Conservation (phyloP, 1,139 yeast species). For the Blastobotrys aristatus region DNA sequence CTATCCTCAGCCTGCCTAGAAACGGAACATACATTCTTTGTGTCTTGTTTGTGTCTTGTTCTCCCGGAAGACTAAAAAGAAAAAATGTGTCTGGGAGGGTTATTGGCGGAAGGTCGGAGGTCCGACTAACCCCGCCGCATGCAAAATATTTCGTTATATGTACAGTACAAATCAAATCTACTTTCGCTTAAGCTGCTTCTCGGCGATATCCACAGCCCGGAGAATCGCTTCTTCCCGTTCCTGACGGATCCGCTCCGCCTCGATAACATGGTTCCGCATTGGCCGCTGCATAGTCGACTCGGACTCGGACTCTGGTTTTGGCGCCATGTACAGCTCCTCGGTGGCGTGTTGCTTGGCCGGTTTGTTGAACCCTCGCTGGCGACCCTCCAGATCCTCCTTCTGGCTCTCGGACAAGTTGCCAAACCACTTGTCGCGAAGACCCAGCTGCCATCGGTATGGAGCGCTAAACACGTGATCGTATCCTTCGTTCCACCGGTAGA, state of each 20-base stretch:
- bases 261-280: slow-evolving; percentile 64
- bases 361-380: slow-evolving; percentile 33
- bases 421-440: slow-evolving; percentile 47
- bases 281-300: slow-evolving; percentile 56
- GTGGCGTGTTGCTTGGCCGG: slow-evolving; percentile 15
- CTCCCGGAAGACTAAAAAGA: no score
- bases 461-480: slow-evolving; percentile 69
- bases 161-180: not conserved
- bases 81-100: no score
- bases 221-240: slow-evolving; percentile 63
- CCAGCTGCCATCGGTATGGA: slow-evolving; percentile 58
- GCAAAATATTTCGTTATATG: no score
- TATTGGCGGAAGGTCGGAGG: no score
- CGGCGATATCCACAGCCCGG: slow-evolving; percentile 48
- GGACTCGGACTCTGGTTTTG: slow-evolving; percentile 15
- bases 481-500: slow-evolving; percentile 82
- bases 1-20: slow-evolving; percentile 27
- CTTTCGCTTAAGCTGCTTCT: slow-evolving; percentile 22
- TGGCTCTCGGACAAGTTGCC: slow-evolving; percentile 56
- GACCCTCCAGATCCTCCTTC: slow-evolving; percentile 52
- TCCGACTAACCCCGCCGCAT: no score
- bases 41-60: no score
- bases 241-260: slow-evolving; percentile 68
- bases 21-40: slow-evolving; percentile 29
- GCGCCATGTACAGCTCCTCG: slow-evolving; percentile 14